Base-by-base conservation (phyloP, 2,329 filamentous ascomycete species). In the Dactylonectria estremocensis region DNA sequence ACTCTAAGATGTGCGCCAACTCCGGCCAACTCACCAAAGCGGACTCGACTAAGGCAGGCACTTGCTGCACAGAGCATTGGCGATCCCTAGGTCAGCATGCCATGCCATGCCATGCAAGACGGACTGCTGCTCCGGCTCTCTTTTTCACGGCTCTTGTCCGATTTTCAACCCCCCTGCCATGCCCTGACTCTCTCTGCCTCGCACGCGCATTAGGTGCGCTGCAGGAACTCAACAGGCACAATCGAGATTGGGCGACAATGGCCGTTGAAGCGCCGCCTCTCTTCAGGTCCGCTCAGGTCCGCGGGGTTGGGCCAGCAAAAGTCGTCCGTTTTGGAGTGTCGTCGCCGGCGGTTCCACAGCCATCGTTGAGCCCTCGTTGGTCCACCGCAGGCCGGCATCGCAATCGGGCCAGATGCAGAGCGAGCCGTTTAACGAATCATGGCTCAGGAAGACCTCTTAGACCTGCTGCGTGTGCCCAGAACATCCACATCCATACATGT, bases 161-260 rank as follows among this genome's bases (percentile, higher is more conserved):
- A 24, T 28, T 50, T 33, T 14, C 24, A 28, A 28, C 24, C 24
- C 24, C 24, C 24, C 24, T 28, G 24, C 24, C 24, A 28, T 28
- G 24, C 24, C 24, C 24, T 28, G 24, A 28, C 24, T 43, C 40
- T n/a, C 18, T 46, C 45, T 43, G 18, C 45, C n/a, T 45, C 18
- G 48, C 31, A 50, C 35, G 50, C 50, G 50, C 50, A 53, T 53
- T 37, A 53, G 50, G 50, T 53, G 68, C 55, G 70, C 74, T 71
- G 72, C 72, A 74, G 72, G 63, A 74, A 74, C 70, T 74, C 63
- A 66, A 71, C 69, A 72, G 67, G 71, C 71, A 71, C 72, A 58
- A 66, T 66, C 70, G 72, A 74, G 72, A 74, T 74, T 74, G 70
- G 72, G 53, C 56, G 49, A 64, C 50, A 58, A 58, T 63, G 52